phyloP scores from a whole-genome alignment of 768 basidiomycete species.

The Kwoniella shandongensis region DNA sequence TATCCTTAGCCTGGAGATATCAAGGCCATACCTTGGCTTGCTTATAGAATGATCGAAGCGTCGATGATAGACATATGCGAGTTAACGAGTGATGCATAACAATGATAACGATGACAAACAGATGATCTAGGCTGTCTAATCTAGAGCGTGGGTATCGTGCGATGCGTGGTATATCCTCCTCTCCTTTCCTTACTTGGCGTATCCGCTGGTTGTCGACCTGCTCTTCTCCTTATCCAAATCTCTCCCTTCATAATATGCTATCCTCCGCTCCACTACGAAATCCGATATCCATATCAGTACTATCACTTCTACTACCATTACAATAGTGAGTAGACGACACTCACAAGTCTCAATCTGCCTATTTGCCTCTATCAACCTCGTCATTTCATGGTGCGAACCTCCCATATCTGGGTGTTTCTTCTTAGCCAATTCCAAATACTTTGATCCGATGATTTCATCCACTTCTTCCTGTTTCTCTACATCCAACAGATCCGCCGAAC shows the following conservation, averaged over 20 bases:
- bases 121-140: background rate
- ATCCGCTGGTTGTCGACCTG: no score
- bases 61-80: no score
- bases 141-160: background rate
- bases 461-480: conserved; percentile 11
- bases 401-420: conserved; percentile 13
- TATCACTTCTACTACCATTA: no score
- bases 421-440: background rate
- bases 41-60: no score
- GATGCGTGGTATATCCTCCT: background rate
- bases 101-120: background rate
- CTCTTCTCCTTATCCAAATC: no score
- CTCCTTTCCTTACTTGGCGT: no score
- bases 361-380: conserved; percentile 4
- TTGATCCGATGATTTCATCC: conserved; percentile 7
- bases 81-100: no score
- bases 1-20: no score
- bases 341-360: conserved; percentile 13
- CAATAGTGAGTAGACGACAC: background rate
- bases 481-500: conserved; percentile 8
- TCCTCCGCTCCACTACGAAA: background rate
- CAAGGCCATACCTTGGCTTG: no score
- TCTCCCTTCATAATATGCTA: conserved; percentile 3
- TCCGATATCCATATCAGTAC: no score
- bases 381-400: background rate